Evolutionary conservation across 495 filamentous ascomycete genomes (phyloP).

Genomic region (Parachaetomium inaequale): DNA sequence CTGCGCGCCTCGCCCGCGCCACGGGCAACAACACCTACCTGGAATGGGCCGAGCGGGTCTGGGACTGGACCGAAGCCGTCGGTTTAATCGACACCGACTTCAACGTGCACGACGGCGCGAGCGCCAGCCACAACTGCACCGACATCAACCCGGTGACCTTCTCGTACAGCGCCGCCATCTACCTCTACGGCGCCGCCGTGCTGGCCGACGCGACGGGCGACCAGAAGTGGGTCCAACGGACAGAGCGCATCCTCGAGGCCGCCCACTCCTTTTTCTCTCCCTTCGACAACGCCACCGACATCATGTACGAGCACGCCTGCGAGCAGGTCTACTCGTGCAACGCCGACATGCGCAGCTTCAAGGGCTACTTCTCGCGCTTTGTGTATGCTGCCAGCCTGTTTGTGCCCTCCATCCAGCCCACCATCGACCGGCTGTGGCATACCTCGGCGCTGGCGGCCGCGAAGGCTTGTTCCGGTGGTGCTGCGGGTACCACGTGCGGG

Average conservation of each 20-base stretch:
- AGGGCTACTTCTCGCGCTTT: conserved; percentile 75
- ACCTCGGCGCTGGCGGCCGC: conserved; percentile 63
- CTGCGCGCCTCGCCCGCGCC: conserved; percentile 63
- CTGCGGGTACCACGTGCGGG: conserved; percentile 59
- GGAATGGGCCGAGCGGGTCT: conserved; percentile 66
- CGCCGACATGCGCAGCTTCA: conserved; percentile 73
- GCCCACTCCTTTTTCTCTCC: conserved; percentile 45
- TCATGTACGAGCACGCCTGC: conserved; percentile 71
- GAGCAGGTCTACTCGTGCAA: conserved; percentile 62
- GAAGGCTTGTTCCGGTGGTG: conserved; percentile 57
- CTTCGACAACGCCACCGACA: conserved; percentile 46
- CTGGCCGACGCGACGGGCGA: conserved; percentile 61
- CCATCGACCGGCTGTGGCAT: conserved; percentile 51
- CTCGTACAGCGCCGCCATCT: conserved; percentile 64
- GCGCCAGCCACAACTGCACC: conserved; percentile 43
- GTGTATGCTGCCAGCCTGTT: conserved; percentile 61
- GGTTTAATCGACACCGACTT: conserved; percentile 49
- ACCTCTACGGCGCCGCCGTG: conserved; percentile 61
- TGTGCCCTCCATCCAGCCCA: conserved; percentile 51
- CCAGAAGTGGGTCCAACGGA: conserved; percentile 48
- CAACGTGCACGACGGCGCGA: conserved; percentile 56
- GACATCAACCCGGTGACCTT: conserved; percentile 48
- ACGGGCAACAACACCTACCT: conserved; percentile 62
- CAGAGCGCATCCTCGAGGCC: conserved; percentile 47
- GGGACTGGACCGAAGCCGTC: conserved; percentile 59